These are phyloP conservation scores for Citrullus mucosospermus DNA, from an alignment of 306 rosid species.

Conservation along the genomic window DNA sequence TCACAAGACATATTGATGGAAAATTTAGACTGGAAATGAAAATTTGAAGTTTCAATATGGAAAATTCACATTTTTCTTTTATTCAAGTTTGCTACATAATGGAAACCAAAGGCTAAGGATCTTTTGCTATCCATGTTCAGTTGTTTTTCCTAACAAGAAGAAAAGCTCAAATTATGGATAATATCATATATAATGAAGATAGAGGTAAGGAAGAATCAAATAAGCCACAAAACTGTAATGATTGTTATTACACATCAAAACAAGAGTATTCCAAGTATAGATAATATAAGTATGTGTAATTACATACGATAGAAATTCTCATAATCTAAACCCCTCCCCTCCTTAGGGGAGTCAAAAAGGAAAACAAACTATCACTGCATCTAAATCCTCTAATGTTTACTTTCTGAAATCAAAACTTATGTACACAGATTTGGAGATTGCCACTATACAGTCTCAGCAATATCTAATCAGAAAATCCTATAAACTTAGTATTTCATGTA, in stretches of 20 bases:
- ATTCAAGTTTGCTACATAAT: neutral
- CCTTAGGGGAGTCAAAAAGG: neutral
- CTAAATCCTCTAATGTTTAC: neutral
- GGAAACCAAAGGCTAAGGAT: neutral
- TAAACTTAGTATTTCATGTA: slow-evolving; percentile 42
- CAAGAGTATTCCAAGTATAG: neutral
- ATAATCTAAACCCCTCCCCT: neutral
- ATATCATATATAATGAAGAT: neutral
- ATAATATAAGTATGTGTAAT: neutral
- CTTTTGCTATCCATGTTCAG: neutral
- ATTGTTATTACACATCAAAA: neutral
- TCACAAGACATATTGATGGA: too few relatives aligned
- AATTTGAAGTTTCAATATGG: neutral
- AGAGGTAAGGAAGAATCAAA: neutral
- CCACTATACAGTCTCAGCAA: neutral
- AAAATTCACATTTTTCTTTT: neutral
- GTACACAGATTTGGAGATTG: neutral
- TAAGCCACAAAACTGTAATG: neutral
- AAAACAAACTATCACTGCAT: neutral
- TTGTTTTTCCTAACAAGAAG: neutral
- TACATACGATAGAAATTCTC: neutral
- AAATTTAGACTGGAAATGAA: too few relatives aligned
- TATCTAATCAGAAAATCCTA: neutral
- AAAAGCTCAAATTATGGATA: neutral
- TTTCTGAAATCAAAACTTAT: neutral